Evolutionary conservation across 805 yeast species (phyloP).

Genomic region (Scheffersomyces amazonensis): DNA sequence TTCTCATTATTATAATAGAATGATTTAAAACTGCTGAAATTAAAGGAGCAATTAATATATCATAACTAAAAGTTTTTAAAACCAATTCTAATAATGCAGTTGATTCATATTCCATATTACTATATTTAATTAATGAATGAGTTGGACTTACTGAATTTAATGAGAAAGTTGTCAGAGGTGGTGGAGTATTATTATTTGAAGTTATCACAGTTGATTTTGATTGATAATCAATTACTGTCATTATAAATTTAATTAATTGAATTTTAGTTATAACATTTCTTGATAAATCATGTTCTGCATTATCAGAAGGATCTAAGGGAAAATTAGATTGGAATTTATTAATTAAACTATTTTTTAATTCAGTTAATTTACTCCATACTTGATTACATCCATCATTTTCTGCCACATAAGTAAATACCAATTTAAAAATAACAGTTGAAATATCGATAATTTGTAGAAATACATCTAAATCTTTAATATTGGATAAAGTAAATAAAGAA

Average conservation of each 20-base stretch:
- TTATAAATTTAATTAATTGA: slow-evolving; percentile 72
- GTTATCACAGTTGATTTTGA: slow-evolving; percentile 37
- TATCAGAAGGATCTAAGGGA: slow-evolving; percentile 49
- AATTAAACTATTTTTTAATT: slow-evolving; percentile 59
- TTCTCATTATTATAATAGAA: slow-evolving; percentile 57
- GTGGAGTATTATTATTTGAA: slow-evolving; percentile 4
- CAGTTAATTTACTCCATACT: slow-evolving; percentile 56
- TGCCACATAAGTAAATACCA: slow-evolving; percentile 44
- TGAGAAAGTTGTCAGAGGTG: slow-evolving; percentile 38
- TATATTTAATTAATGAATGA: slow-evolving; percentile 63
- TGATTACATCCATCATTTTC: slow-evolving; percentile 43
- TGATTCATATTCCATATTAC: slow-evolving; percentile 64
- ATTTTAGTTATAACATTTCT: slow-evolving; percentile 59
- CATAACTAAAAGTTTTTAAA: slow-evolving; percentile 53
- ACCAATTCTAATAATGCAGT: slow-evolving; percentile 65
- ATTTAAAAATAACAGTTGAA: slow-evolving; percentile 39
- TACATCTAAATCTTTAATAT: slow-evolving; percentile 26
- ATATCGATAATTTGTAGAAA: slow-evolving; percentile 32
- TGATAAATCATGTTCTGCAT: slow-evolving; percentile 45
- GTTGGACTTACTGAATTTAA: slow-evolving; percentile 47
- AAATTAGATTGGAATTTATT: slow-evolving; percentile 55
- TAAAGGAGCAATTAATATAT: slow-evolving; percentile 49
- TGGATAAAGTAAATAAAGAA: slow-evolving; percentile 23
- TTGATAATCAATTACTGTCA: slow-evolving; percentile 42
- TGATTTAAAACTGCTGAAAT: slow-evolving; percentile 70